Evolutionary conservation across 805 yeast species (phyloP), one percentile per base, ranked within the genome.

Genomic region (Kodamaea kaohsiungensis): DNA sequence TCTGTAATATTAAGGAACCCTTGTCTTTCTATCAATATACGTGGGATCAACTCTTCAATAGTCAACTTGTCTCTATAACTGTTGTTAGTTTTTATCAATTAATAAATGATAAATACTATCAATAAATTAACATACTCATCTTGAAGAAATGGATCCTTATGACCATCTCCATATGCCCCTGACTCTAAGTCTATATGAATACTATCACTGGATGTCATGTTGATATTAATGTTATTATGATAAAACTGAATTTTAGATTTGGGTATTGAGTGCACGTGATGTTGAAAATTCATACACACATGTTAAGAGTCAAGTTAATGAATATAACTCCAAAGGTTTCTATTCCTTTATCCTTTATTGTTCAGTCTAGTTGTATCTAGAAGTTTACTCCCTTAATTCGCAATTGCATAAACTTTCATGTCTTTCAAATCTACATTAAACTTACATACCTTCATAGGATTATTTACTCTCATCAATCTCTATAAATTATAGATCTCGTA

Each of bases 1-100:
- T 88, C 92, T 2, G 88, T 79, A 2, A 88, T 65, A 47, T 80
- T 72, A 19, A 79, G 65, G 58, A 88, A 87, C 17, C 88, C 77
- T 38, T 86, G 84, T 22, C 87, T 70, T 61, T 87, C 88, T 30
- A 71, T 70, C 43, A 86, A 71, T 33, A 86, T 83, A 40, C 82
- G 70, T 3, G 88, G 88, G 22, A 87, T 81, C 37, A 86, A 64
- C 59, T 84, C 85, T 15, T 76, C 73, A 35, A 86, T 63, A 0
- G 83, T 70, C 56, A 83, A 69, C 45, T 75, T 65, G 50, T 75
- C 76, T 57, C 75, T 70, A 39, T 7, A 25, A 7, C n/a, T 30
- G 65, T 61, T 62, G 62, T 59, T 51, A 37, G 15, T 17, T n/a
- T n/a, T 10, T 22, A 3, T 38, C 13, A 30, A 30, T 30, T 30